Base-by-base conservation (phyloP, 805 yeast species). In the Komagataella mondaviorum region DNA sequence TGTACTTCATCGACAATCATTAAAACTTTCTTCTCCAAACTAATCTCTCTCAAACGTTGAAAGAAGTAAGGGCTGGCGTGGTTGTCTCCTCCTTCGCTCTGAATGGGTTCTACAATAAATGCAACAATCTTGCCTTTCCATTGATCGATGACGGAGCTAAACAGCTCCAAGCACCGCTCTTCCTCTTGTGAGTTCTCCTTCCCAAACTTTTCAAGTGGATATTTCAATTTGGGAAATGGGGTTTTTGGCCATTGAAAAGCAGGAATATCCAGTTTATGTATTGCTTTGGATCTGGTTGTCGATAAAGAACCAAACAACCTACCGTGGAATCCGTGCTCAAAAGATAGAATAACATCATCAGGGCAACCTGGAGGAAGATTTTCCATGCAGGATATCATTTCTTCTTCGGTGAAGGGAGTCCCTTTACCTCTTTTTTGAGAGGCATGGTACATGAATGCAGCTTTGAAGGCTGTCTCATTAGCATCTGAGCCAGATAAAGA, bases 241-340 rank as follows among this genome's bases (percentile, higher is more conserved):
- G 96, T 96, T 67, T 86, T 89, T 63, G 98, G 98, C 97, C 97
- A 90, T 63, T 87, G 80, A 73, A 90, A 90, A 6, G 96, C 81
- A 55, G 98, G 98, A 70, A 91, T 73, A 68, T 84, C 90, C 67
- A 90, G 72, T 72, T 91, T 90, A 75, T 90, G 98, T 60, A 91
- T 78, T 57, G 97, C 96, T 74, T 88, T 91, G 52, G 96, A 88
- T 66, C 96, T 81, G 45, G 98, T 90, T 57, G 88, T 80, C 6
- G 96, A 85, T 47, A 87, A 89, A 51, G 95, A 78, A 22, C 96
- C 98, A 71, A 90, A 88, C 56, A 89, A 71, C 70, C 98, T 81
- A 57, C 98, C 98, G 66, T 90, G 98, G 85, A 90, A 91, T 30
- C 93, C 93, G 57, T 80, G 76, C 67, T 82, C 81, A 71, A 90